Evolutionary conservation across 129 eudicot genomes (phyloP).

Genomic region (Tanacetum coccineum): DNA sequence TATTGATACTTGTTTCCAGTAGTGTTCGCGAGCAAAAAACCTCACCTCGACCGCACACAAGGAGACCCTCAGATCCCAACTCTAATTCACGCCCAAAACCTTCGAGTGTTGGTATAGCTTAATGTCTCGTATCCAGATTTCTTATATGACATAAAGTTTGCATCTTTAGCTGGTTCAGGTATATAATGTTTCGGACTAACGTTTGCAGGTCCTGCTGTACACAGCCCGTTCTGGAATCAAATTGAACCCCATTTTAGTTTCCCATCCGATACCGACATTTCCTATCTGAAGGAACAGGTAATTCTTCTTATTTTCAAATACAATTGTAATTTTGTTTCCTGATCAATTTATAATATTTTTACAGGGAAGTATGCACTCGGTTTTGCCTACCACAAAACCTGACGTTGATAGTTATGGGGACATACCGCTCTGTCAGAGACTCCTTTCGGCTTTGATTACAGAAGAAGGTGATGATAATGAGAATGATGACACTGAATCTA

Average conservation of each 20-base stretch:
- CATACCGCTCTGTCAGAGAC: conserved; percentile 60
- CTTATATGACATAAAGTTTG: neutral
- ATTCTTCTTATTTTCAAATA: neutral
- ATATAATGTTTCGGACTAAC: conserved; percentile 22
- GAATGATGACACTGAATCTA: conserved; percentile 33
- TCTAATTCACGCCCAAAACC: conserved; percentile 76
- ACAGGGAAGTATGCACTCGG: conserved; percentile 40
- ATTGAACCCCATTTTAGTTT: conserved; percentile 65
- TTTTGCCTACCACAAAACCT: conserved; percentile 31
- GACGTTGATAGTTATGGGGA: conserved; percentile 27
- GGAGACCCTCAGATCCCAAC: conserved; percentile 81
- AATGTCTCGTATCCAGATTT: neutral
- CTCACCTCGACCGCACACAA: conserved; percentile 60
- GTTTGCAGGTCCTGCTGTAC: conserved; percentile 51
- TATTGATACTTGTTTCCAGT: conserved; percentile 3
- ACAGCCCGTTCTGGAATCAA: conserved; percentile 71
- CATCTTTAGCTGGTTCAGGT: conserved; percentile 58
- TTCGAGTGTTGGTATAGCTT: conserved; percentile 50
- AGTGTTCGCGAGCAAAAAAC: conserved; percentile 47
- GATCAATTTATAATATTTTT: neutral
- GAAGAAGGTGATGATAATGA: conserved; percentile 49
- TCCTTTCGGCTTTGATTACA: conserved; percentile 67
- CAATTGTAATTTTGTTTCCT: too few species aligned
- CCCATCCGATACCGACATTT: conserved; percentile 54
- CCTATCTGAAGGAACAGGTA: conserved; percentile 64